A percentile compares a stretch with the other conserved stretches of the same genome.
phyloP scores from a whole-genome alignment of 202 grass and related monocot species.

The Panicum hallii region DNA sequence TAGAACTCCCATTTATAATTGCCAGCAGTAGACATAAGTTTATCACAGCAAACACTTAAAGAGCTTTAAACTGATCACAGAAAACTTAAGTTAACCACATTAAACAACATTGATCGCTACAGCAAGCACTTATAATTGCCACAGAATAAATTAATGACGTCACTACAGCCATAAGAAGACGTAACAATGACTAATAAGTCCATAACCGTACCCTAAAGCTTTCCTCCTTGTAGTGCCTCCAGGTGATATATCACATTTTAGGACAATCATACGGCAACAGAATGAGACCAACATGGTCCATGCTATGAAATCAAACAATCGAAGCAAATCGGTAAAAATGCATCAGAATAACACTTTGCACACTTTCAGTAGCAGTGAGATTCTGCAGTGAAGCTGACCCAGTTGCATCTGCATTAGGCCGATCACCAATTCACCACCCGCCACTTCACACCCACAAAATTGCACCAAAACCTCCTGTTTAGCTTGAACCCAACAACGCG shows the following conservation, averaged over 20 bases:
- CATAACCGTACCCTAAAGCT: background rate
- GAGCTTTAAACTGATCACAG: background rate
- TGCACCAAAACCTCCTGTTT: background rate
- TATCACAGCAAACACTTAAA: background rate
- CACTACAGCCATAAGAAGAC: background rate
- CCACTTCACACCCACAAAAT: conserved; percentile 28
- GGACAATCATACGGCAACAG: background rate
- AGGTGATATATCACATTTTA: background rate
- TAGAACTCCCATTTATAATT: background rate
- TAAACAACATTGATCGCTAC: background rate
- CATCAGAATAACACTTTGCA: background rate
- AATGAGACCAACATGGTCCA: background rate
- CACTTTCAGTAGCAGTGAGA: background rate
- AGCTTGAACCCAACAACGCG: background rate
- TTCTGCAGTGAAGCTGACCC: background rate
- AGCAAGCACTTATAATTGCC: background rate
- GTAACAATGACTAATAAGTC: background rate
- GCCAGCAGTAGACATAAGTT: background rate
- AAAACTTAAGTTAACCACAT: background rate
- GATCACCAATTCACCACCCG: background rate
- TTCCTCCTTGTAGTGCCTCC: background rate
- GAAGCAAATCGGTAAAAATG: background rate
- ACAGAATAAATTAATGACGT: background rate
- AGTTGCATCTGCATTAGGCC: conserved; percentile 13
- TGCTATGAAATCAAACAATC: background rate